Conservation (phyloP, 2,329 filamentous ascomycete species). For the Fusarium sp. region DNA sequence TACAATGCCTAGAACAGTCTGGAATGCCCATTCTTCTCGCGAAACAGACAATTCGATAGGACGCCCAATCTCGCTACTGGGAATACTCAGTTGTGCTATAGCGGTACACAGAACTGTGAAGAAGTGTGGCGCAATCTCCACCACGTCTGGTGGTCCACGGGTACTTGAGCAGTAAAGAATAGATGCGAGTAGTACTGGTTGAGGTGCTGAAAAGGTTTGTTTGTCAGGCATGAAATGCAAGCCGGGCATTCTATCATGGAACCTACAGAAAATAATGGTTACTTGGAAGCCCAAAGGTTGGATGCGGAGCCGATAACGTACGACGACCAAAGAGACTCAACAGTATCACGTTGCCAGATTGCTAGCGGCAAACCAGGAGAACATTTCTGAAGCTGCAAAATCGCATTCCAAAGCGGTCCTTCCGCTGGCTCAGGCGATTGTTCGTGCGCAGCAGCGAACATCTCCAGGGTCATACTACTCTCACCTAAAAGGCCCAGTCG, state of each 20-base stretch:
- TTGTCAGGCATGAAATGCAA: slow-evolving; percentile 21
- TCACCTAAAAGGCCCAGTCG: neutral
- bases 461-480: neutral
- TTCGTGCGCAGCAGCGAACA: neutral
- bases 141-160: slow-evolving; percentile 2
- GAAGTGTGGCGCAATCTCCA: slow-evolving; percentile 2
- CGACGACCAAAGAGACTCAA: slow-evolving; percentile 22
- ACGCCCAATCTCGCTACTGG: slow-evolving; percentile 9
- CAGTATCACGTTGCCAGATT: slow-evolving; percentile 10
- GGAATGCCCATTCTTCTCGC: slow-evolving; percentile 19
- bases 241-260: slow-evolving; percentile 19
- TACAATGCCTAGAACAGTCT: slow-evolving; percentile 16
- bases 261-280: neutral
- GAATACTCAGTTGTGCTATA: slow-evolving; percentile 17
- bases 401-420: slow-evolving; percentile 10
- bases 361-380: neutral
- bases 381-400: slow-evolving; percentile 6
- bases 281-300: neutral
- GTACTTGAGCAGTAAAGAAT: slow-evolving; percentile 18
- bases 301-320: neutral
- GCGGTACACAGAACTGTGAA: slow-evolving; percentile 10
- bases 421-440: neutral
- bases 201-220: slow-evolving; percentile 11
- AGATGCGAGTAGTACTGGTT: slow-evolving; percentile 9
- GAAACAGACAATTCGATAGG: slow-evolving; percentile 2